A percentile compares a stretch with the other conserved stretches of the same genome.
Conservation (phyloP, 305 asterid genomes). For the Fraxinus nigra region DNA sequence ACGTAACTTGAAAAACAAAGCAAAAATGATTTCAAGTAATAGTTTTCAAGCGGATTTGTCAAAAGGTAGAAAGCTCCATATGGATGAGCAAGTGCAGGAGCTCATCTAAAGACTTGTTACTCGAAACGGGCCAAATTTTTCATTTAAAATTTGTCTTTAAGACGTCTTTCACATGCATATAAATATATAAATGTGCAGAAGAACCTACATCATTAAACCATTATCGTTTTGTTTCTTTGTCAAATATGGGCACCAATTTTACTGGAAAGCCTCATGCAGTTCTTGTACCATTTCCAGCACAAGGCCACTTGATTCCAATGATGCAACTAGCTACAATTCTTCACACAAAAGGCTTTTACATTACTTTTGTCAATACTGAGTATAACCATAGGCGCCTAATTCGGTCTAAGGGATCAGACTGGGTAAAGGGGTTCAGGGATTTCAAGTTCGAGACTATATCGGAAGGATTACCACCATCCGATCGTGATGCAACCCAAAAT, state of each 20-base stretch:
- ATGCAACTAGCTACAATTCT: constrained; percentile 30
- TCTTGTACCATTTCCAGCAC: constrained; percentile 35
- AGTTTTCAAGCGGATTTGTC: not conserved
- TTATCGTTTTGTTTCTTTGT: not conserved
- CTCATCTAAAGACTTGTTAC: not conserved
- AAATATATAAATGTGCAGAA: not conserved
- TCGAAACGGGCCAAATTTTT: not conserved
- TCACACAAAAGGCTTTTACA: constrained; percentile 28
- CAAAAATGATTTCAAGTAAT: not conserved
- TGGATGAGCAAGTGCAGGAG: not conserved
- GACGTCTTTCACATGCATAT: not conserved
- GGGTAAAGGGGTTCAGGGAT: constrained; percentile 28
- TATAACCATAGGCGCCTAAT: constrained; percentile 33
- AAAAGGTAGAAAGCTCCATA: not conserved
- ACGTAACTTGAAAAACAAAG: not conserved
- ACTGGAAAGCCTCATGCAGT: constrained; percentile 24
- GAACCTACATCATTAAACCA: not conserved
- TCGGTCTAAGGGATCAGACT: constrained; percentile 34
- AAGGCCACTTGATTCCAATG: constrained; percentile 33
- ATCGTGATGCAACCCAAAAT: constrained; percentile 37
- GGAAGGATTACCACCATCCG: constrained; percentile 42
- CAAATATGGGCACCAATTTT: not conserved
- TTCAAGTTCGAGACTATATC: constrained; percentile 37
- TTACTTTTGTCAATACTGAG: constrained; percentile 36
- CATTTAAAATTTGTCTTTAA: too few species aligned